Evolutionary conservation across 2,329 filamentous ascomycete genomes (phyloP), one percentile per base, ranked within the genome.

Genomic region (Colletotrichum destructivum): DNA sequence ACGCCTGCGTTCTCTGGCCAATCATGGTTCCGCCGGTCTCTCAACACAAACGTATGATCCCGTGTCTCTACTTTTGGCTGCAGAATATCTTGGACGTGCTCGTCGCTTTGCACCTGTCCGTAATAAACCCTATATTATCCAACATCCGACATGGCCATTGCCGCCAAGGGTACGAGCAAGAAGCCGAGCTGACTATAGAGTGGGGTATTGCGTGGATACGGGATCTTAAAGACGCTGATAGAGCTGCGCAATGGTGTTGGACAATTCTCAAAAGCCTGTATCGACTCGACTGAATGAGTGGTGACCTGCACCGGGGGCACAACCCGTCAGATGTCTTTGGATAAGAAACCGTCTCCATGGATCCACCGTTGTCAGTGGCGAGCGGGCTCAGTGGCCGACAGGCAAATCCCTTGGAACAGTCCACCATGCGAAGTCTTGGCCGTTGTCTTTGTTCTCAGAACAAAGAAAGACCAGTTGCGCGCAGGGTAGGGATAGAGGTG

Each of bases 41-140:
- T 72, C 82, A 85, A 64, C 86, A 86, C 77, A 92, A 91, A 78
- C 82, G 89, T 46, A 82, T 91, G 6, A 80, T 91, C 0, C 89
- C 89, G 0, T 86, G 87, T 67, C 75, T 88, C 1, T 91, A 90
- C 76, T 88, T 89, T 65, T 91, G 89, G 87, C 89, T 88, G 11
- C 89, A 91, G 74, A 90, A 90, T 71, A 83, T 91, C 52, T 82
- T 91, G 55, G 87, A 87, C 4, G 87, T 90, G 31, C 80, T 92
- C 31, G 75, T 91, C 56, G 81, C 91, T 21, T 76, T 91, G 46
- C 86, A 89, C 54, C 81, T 91, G 73, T 87, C 87, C 15, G 82
- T 82, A 21, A 85, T 87, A 67, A 85, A 88, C 55, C 83, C 84
- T 1, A 84, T 88, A 68, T 76, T 92, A 49, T 75, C 79, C 31